phyloP scores from a whole-genome alignment of 2,329 filamentous ascomycete species.

The Akanthomyces lecanii region DNA sequence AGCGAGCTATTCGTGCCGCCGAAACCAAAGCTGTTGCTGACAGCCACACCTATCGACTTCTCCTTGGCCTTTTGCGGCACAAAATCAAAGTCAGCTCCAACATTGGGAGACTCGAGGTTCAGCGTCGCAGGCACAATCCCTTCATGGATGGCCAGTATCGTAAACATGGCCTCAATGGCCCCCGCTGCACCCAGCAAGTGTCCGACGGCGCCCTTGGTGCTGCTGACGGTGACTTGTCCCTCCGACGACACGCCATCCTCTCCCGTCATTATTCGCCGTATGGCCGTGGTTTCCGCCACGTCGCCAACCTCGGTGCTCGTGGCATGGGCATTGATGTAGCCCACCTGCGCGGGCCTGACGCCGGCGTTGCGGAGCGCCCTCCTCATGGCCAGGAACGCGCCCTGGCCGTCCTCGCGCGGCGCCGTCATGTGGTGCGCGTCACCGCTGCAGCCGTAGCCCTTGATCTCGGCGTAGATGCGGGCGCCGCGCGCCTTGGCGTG shows the following conservation, averaged over 20 bases:
- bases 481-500: constrained; percentile 79
- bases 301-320: constrained; percentile 86
- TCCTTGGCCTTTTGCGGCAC: constrained; percentile 69
- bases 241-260: constrained; percentile 60
- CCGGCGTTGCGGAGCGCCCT: constrained; percentile 70
- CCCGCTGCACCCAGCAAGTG: constrained; percentile 90
- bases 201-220: constrained; percentile 89
- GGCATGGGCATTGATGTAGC: constrained; percentile 95
- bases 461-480: constrained; percentile 80
- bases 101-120: constrained; percentile 67
- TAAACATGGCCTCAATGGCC: constrained; percentile 83
- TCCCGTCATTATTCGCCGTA: constrained; percentile 71
- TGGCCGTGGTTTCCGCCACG: constrained; percentile 79
- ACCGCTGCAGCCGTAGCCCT: constrained; percentile 83
- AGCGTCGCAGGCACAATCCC: constrained; percentile 86
- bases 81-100: constrained; percentile 78
- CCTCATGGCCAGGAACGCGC: constrained; percentile 81
- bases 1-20: constrained; percentile 92
- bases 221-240: constrained; percentile 73
- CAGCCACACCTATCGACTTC: constrained; percentile 64
- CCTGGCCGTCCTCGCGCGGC: constrained; percentile 74
- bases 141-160: constrained; percentile 72
- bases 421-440: constrained; percentile 95
- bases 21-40: constrained; percentile 97
- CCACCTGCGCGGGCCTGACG: constrained; percentile 65